Evolutionary conservation across 2,329 filamentous ascomycete genomes (phyloP).

Genomic region (Xylariaceae sp.): DNA sequence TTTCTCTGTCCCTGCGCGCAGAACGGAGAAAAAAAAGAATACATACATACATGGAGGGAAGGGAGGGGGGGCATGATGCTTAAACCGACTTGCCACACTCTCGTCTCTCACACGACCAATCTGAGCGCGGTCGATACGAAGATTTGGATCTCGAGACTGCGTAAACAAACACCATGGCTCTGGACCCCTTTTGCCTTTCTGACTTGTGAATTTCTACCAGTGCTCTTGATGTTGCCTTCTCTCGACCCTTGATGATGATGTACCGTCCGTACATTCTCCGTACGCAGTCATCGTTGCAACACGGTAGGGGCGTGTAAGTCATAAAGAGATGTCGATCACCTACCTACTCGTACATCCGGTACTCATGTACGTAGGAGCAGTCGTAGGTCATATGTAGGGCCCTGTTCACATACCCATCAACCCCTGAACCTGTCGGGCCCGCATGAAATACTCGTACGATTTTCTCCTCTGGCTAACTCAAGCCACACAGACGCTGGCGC

Average conservation of each 20-base stretch:
- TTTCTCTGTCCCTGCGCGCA: neutral
- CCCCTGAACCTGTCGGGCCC: neutral
- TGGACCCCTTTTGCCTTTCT: conserved; percentile 5
- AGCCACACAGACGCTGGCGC: neutral
- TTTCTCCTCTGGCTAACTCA: neutral
- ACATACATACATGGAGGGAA: neutral
- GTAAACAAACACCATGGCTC: conserved; percentile 11
- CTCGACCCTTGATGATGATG: too few relatives aligned
- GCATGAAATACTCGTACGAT: conserved; percentile 10
- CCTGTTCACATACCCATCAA: too few relatives aligned
- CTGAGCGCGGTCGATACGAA: neutral
- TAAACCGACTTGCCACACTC: neutral
- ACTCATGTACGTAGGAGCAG: too few relatives aligned
- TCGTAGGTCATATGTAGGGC: too few relatives aligned
- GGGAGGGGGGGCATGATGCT: conserved; percentile 2
- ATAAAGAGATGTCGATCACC: too few relatives aligned
- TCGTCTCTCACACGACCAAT: neutral
- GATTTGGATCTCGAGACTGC: neutral
- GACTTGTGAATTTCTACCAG: neutral
- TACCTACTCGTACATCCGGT: too few relatives aligned
- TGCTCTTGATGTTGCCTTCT: neutral
- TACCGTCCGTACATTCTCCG: too few relatives aligned
- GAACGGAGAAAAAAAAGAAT: neutral
- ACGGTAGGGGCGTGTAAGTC: too few relatives aligned
- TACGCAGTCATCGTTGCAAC: too few relatives aligned